phyloP scores from a whole-genome alignment of 768 basidiomycete genomes.

The Pleurotus giganteus region DNA sequence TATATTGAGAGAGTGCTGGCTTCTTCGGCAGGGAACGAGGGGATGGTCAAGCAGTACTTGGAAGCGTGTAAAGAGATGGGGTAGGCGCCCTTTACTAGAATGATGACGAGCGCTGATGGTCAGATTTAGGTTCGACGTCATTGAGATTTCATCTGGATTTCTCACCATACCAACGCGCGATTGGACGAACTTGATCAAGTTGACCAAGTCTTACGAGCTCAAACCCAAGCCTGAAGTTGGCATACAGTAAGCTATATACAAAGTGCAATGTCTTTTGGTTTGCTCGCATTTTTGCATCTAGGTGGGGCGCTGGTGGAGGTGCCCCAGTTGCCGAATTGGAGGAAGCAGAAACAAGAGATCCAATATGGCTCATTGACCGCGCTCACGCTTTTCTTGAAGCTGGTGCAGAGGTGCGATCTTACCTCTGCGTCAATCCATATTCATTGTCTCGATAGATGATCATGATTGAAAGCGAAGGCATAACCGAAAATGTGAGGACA shows the following conservation, averaged over 20 bases:
- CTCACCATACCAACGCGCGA: constrained; percentile 44
- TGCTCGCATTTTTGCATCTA: not conserved
- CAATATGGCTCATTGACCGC: constrained; percentile 38
- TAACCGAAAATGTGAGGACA: constrained; percentile 41
- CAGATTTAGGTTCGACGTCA: constrained; percentile 35
- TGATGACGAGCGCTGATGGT: not conserved
- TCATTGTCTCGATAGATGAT: constrained; percentile 26
- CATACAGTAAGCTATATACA: constrained; percentile 26
- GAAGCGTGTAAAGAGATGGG: constrained; percentile 35
- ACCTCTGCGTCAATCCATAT: not conserved
- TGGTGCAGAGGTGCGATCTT: constrained; percentile 28
- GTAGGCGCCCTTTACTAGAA: constrained; percentile 14
- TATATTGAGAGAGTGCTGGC: constrained; percentile 38
- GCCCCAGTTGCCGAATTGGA: constrained; percentile 37
- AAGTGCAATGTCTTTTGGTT: not conserved
- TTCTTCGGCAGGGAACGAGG: constrained; percentile 28
- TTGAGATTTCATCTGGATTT: constrained; percentile 44
- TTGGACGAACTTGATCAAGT: constrained; percentile 38
- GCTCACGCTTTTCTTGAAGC: constrained; percentile 39
- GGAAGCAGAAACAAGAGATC: constrained; percentile 35
- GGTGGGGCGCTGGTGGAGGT: constrained; percentile 43
- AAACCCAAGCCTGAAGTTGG: constrained; percentile 46
- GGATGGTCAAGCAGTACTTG: constrained; percentile 32
- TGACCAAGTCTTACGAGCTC: constrained; percentile 34
- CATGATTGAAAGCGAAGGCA: constrained; percentile 47